Evolutionary conservation across 2,329 filamentous ascomycete genomes (phyloP).

Genomic region (Simplicillium sp.): DNA sequence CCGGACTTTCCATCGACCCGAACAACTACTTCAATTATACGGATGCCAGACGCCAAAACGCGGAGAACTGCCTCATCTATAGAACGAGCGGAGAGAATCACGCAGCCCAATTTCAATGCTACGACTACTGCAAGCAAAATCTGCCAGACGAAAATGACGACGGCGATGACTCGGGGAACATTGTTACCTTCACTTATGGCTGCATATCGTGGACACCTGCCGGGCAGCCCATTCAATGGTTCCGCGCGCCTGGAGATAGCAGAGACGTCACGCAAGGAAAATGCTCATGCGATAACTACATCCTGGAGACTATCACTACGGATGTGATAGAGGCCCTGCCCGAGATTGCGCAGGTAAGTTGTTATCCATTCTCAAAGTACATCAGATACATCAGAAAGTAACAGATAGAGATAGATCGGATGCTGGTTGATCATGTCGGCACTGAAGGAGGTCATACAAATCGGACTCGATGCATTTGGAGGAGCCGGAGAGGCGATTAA

Average conservation of each 20-base stretch:
- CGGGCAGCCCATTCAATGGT: constrained; percentile 1
- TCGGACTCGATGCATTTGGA: constrained; percentile 5
- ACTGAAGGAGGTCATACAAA: constrained; percentile 7
- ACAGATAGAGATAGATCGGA: neutral
- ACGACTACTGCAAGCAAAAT: neutral
- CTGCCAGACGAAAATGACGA: no score
- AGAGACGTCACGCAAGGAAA: neutral
- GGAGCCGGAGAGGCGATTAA: neutral
- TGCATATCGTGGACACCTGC: neutral
- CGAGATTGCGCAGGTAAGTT: neutral
- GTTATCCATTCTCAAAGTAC: no score
- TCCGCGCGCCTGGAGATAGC: constrained; percentile 1
- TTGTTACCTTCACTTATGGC: neutral
- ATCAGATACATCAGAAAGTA: neutral
- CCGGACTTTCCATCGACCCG: no score
- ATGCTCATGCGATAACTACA: neutral
- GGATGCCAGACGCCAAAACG: no score
- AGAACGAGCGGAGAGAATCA: neutral
- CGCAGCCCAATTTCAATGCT: neutral
- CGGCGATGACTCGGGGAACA: neutral
- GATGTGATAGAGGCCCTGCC: neutral
- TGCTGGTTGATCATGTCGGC: constrained; percentile 9
- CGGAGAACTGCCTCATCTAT: neutral
- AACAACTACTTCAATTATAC: no score
- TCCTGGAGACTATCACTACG: neutral